Evolutionary conservation across 106 monocot species (phyloP).

Genomic region (Dioscorea zingiberensis): DNA sequence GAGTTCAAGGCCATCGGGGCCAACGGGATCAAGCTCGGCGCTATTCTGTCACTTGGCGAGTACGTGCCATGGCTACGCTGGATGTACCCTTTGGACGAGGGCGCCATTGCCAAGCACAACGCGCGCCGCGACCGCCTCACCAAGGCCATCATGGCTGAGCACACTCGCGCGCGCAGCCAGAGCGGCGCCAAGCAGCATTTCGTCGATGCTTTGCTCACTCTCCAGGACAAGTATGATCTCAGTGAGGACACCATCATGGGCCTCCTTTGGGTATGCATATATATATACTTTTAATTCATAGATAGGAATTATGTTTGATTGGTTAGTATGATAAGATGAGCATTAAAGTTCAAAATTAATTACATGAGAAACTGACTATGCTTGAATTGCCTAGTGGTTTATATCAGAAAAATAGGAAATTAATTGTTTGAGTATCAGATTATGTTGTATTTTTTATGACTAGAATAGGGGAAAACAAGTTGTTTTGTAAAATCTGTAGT

Average conservation of each 20-base stretch:
- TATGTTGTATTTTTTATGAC: too few species aligned
- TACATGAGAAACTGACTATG: too few species aligned
- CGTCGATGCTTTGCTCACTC: slow-evolving; percentile 66
- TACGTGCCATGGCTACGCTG: slow-evolving; percentile 65
- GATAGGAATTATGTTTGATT: too few species aligned
- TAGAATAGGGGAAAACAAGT: too few species aligned
- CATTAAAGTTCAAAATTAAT: too few species aligned
- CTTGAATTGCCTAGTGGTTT: too few species aligned
- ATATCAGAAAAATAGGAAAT: too few species aligned
- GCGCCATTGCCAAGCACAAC: slow-evolving; percentile 49
- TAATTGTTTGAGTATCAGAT: too few species aligned
- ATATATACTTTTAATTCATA: too few species aligned
- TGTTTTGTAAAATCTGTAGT: too few species aligned
- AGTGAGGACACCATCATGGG: slow-evolving; percentile 83
- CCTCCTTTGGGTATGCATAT: slow-evolving; percentile 59
- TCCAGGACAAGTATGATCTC: slow-evolving; percentile 64
- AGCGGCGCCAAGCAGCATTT: slow-evolving; percentile 65
- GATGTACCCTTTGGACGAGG: slow-evolving; percentile 73
- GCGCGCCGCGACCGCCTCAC: slow-evolving; percentile 62
- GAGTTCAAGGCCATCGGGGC: slow-evolving; percentile 73
- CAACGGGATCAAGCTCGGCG: slow-evolving; percentile 68
- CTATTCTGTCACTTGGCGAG: slow-evolving; percentile 67
- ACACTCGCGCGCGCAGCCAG: slow-evolving; percentile 41
- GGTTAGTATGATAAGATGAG: too few species aligned
- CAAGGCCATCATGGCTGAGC: slow-evolving; percentile 74